A percentile compares a stretch with the other conserved stretches of the same genome.
phyloP scores from a whole-genome alignment of 164 flowering plant species.

The Piper betle region DNA sequence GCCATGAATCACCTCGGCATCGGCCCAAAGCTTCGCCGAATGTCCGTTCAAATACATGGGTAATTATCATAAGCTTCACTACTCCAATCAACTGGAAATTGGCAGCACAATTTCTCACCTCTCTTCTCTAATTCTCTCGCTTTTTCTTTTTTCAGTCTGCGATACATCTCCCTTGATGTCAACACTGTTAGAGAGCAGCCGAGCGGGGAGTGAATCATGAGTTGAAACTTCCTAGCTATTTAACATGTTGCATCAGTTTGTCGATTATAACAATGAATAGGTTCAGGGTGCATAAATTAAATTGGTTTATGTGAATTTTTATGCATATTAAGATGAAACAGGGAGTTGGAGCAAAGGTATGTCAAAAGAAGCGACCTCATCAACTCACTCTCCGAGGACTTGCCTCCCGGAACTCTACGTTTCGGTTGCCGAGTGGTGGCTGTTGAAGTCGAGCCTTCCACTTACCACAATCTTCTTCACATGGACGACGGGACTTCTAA shows the following conservation, averaged over 20 bases:
- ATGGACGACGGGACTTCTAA: conserved; percentile 24
- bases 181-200: conserved; percentile 4
- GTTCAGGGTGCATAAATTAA: too few relatives aligned
- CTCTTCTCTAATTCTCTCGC: not conserved
- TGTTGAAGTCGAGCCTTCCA: conserved; percentile 15
- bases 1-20: conserved; percentile 40
- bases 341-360: conserved; percentile 32
- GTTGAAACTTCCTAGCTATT: not conserved
- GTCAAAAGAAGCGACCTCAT: conserved; percentile 29
- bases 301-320: not conserved
- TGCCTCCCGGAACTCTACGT: conserved; percentile 26
- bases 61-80: too few relatives aligned
- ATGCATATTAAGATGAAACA: not conserved
- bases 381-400: conserved; percentile 12
- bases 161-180: conserved; percentile 8
- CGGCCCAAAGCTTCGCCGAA: conserved; percentile 17
- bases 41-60: conserved; percentile 17
- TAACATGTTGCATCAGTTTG: not conserved
- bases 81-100: not conserved
- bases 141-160: conserved; percentile 4
- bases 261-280: not conserved
- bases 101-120: not conserved
- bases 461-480: conserved; percentile 18
- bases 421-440: conserved; percentile 21
- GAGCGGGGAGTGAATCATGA: conserved; percentile 3